Evolutionary conservation across 1,284 basidiomycete species (phyloP).

Genomic region (Ceratobasidium sp.): DNA sequence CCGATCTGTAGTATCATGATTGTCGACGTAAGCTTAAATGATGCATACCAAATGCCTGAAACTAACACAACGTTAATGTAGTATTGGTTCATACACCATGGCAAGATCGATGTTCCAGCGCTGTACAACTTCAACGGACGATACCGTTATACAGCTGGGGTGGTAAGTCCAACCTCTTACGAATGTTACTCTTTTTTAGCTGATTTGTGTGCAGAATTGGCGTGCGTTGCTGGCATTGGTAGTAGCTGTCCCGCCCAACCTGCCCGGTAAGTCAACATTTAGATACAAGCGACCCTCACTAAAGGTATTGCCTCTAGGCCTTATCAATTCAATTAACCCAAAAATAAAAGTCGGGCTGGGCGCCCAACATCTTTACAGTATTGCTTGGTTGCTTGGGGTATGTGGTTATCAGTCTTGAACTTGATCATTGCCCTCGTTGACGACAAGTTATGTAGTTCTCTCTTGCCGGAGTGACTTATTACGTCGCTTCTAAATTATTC

Average conservation of each 20-base stretch:
- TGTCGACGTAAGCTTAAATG: slow-evolving; percentile 44
- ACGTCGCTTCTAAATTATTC: slow-evolving; percentile 43
- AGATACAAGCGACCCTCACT: neutral
- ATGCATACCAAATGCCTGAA: neutral
- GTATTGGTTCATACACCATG: slow-evolving; percentile 48
- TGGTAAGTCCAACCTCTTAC: slow-evolving; percentile 43
- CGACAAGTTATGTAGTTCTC: slow-evolving; percentile 40
- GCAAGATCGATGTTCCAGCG: slow-evolving; percentile 49
- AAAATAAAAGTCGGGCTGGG: slow-evolving; percentile 62
- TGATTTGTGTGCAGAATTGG: slow-evolving; percentile 67
- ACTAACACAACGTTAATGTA: neutral
- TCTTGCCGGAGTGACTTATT: slow-evolving; percentile 46
- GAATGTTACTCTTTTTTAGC: neutral
- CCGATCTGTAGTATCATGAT: slow-evolving; percentile 51
- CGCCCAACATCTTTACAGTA: slow-evolving; percentile 65
- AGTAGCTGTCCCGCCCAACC: slow-evolving; percentile 68
- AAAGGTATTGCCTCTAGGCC: slow-evolving; percentile 50
- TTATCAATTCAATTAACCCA: slow-evolving; percentile 72
- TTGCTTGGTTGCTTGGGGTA: slow-evolving; percentile 78
- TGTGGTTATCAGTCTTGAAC: slow-evolving; percentile 48
- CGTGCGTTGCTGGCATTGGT: slow-evolving; percentile 72
- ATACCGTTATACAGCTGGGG: slow-evolving; percentile 49
- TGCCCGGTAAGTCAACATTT: slow-evolving; percentile 59
- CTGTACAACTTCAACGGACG: slow-evolving; percentile 49
- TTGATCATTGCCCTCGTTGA: neutral